Conservation (phyloP, 768 basidiomycete species). For the Lactarius tabidus region DNA sequence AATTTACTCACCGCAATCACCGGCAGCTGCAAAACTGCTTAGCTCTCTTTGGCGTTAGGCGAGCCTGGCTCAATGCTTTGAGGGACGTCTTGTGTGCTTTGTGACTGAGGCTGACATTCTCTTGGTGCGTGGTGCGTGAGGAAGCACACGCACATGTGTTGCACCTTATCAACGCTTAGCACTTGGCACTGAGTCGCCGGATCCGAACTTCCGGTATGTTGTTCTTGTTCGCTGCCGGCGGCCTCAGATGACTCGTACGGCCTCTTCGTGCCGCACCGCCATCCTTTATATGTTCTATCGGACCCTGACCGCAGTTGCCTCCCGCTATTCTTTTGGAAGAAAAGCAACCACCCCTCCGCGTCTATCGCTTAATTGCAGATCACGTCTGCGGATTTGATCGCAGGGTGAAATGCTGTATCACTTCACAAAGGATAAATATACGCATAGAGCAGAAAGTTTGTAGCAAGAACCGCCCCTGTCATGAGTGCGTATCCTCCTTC, state of each 20-base stretch:
- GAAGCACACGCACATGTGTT: neutral
- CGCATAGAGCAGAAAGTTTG: neutral
- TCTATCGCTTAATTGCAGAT: neutral
- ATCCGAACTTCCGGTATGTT: neutral
- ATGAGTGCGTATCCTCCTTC: slow-evolving; percentile 14
- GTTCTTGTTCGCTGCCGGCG: neutral
- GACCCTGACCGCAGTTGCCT: neutral
- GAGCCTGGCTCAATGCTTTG: neutral
- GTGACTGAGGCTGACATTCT: neutral
- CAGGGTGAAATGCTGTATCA: neutral
- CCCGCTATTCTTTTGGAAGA: neutral
- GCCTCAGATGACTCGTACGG: neutral
- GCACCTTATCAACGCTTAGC: neutral
- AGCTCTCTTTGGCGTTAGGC: neutral
- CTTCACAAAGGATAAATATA: neutral
- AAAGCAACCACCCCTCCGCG: neutral
- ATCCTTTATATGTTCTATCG: neutral
- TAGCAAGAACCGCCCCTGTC: neutral
- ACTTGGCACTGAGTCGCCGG: too few relatives aligned
- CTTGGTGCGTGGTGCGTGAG: neutral
- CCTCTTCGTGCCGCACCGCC: neutral
- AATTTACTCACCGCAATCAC: neutral
- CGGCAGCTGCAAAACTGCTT: neutral
- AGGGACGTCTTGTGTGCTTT: neutral
- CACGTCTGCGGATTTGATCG: neutral